A percentile compares a stretch with the other conserved stretches of the same genome.
Evolutionary conservation across 78 protist species (phyloP).

Genomic region (Dictyostelium intermedium): DNA sequence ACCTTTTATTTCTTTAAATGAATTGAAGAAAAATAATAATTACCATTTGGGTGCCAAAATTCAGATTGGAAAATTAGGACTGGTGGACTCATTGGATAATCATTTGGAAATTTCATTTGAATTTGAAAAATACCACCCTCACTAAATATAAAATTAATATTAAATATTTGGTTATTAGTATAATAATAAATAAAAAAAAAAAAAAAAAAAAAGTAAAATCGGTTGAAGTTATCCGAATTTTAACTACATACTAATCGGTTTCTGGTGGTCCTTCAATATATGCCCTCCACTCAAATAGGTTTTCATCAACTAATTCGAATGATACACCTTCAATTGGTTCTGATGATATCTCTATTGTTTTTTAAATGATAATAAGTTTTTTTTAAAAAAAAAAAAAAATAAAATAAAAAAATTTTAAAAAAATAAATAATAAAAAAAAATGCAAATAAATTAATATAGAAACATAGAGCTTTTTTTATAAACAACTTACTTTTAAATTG

Average conservation of each 20-base stretch:
- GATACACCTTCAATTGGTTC: slow-evolving; percentile 69
- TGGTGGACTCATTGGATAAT: slow-evolving; percentile 91
- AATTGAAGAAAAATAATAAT: not conserved
- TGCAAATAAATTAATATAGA: not conserved
- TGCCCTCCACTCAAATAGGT: slow-evolving; percentile 64
- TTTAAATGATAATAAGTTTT: too few species aligned
- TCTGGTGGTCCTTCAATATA: slow-evolving; percentile 78
- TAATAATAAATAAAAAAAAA: too few species aligned
- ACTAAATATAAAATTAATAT: not conserved
- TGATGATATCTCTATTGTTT: slow-evolving; percentile 26
- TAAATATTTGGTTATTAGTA: not conserved
- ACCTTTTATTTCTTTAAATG: too few species aligned
- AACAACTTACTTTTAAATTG: slow-evolving; percentile 28
- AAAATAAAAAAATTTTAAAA: too few species aligned
- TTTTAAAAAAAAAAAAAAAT: too few species aligned
- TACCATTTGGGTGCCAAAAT: slow-evolving; percentile 93
- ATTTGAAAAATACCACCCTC: slow-evolving; percentile 82
- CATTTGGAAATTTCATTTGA: slow-evolving; percentile 83
- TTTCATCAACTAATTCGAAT: slow-evolving; percentile 41
- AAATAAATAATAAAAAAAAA: too few species aligned
- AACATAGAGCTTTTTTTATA: not conserved
- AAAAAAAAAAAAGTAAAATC: not conserved
- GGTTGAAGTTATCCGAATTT: not conserved
- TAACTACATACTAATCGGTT: slow-evolving; percentile 58
- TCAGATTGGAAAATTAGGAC: slow-evolving; percentile 72